phyloP scores from a whole-genome alignment of 2,329 filamentous ascomycete species.

The Aureobasidium sp. region DNA sequence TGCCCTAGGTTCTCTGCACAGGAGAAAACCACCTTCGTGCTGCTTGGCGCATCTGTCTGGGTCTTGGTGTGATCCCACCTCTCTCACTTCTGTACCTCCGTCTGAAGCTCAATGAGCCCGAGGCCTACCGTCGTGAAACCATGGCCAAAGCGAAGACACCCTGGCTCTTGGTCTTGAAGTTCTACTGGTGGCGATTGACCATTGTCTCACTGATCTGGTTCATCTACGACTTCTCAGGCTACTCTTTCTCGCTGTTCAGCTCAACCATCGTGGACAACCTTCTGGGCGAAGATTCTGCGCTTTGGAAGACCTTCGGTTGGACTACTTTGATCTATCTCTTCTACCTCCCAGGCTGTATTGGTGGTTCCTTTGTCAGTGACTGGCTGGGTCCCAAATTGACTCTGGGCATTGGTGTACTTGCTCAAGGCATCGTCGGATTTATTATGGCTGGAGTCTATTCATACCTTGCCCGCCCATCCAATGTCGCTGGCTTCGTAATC shows the following conservation, averaged over 20 bases:
- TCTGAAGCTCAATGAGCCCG: constrained; percentile 67
- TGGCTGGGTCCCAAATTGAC: constrained; percentile 70
- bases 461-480: constrained; percentile 56
- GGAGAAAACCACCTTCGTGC: constrained; percentile 58
- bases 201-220: constrained; percentile 75
- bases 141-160: constrained; percentile 53
- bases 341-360: constrained; percentile 74
- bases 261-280: constrained; percentile 64
- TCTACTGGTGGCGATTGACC: constrained; percentile 66
- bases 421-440: constrained; percentile 75
- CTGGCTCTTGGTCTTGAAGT: constrained; percentile 48
- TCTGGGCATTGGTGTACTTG: constrained; percentile 60
- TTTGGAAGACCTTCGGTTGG: constrained; percentile 81
- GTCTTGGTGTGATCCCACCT: constrained; percentile 71
- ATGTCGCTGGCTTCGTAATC: constrained; percentile 69
- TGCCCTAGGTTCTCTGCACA: constrained; percentile 40
- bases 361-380: constrained; percentile 72
- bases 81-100: constrained; percentile 64
- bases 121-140: constrained; percentile 64
- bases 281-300: constrained; percentile 48
- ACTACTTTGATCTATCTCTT: constrained; percentile 83
- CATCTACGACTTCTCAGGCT: constrained; percentile 70
- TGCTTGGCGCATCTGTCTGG: constrained; percentile 77
- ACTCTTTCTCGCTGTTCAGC: constrained; percentile 81
- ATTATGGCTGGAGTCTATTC: constrained; percentile 78